Evolutionary conservation across 306 rosid species (phyloP), one percentile per base, ranked within the genome.

Genomic region (Senna siamea): DNA sequence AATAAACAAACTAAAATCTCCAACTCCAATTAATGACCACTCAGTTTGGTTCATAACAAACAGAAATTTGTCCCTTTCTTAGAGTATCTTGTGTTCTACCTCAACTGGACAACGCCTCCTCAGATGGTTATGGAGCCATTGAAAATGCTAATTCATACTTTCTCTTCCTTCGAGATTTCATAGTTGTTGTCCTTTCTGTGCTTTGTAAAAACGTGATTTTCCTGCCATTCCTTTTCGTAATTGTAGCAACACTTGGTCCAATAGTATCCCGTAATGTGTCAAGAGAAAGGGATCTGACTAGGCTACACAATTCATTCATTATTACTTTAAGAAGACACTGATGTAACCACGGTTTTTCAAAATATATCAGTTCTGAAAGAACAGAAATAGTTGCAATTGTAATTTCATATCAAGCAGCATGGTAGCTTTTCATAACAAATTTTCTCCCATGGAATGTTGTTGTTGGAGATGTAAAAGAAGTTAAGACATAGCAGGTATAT

Each of bases 71-170:
- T 58, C 80, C 7, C 50, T 71, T 57, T 72, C 67, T 71, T 65
- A 40, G 38, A 50, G 70, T 61, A 44, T 63, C 64, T 34, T 58
- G 41, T 26, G 66, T 75, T 37, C 28, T n/a, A 38, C 70, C 67
- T 70, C 62, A 41, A 74, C 70, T 44, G 81, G 43, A 83, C 59
- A 34, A 23, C 70, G 55, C 75, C 84, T 76, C 80, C 58, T 76
- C 63, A 69, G 57, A 22, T 72, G 48, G 63, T 55, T 59, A 75
- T 59, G 60, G 75, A 76, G 76, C 59, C 87, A 76, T 3, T 72
- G 26, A 15, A 61, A 76, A 15, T 70, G 56, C 60, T 51, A 32
- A 52, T 46, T 75, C 73, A 12, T n/a, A 1, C 8, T 28, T 14
- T 9, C 22, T 37, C 13, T 60, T 60, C 66, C 23, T 14, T 57